phyloP scores from a whole-genome alignment of 768 basidiomycete genomes.

The Boletus patriciae region DNA sequence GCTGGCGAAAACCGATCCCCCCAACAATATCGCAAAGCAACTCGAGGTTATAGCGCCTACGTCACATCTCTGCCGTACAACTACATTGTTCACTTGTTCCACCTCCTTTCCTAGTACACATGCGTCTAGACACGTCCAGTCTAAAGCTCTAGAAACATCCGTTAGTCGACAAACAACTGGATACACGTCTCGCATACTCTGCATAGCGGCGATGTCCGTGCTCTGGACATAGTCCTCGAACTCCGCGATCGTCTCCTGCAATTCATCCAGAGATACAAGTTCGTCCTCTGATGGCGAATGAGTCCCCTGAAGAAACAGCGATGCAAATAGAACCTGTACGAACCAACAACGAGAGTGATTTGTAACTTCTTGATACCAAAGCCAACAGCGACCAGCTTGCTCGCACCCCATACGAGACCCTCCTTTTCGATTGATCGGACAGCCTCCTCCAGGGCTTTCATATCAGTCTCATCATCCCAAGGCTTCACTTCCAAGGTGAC shows the following conservation, averaged over 20 bases:
- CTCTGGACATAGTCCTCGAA: constrained; percentile 91
- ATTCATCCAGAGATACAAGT: constrained; percentile 86
- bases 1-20: neutral
- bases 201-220: constrained; percentile 90
- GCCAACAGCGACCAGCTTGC: constrained; percentile 90
- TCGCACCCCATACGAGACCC: constrained; percentile 94
- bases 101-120: constrained; percentile 4
- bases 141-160: constrained; percentile 24
- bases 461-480: constrained; percentile 99
- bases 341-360: constrained; percentile 59
- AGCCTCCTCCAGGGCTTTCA: constrained; percentile 77
- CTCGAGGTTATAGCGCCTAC: neutral
- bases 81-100: constrained; percentile 10
- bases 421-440: constrained; percentile 87
- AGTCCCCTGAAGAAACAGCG: neutral
- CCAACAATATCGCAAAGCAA: neutral
- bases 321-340: constrained; percentile 18
- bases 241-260: constrained; percentile 87
- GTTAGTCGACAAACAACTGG: neutral
- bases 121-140: constrained; percentile 1
- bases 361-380: constrained; percentile 95
- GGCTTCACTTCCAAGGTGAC: constrained; percentile 99
- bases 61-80: neutral
- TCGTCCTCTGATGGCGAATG: constrained; percentile 76
- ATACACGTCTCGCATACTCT: constrained; percentile 51